Evolutionary conservation across 768 basidiomycete genomes (phyloP), one percentile per base, ranked within the genome.

Genomic region (Kwoniella europaea): DNA sequence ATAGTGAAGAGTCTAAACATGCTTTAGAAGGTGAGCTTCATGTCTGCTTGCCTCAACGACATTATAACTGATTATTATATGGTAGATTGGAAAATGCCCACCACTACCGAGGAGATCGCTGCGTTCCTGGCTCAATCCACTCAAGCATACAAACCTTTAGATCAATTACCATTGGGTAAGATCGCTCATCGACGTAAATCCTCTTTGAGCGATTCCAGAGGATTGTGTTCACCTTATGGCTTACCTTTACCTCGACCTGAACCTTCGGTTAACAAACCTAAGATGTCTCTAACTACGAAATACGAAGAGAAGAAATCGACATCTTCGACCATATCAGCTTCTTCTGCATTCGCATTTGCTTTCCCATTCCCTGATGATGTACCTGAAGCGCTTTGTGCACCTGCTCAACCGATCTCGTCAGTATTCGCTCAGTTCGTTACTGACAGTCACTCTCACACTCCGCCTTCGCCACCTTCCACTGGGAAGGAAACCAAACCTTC

Each of bases 271-370:
- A 29, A 60, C 35, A 69, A 70, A 41, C 68, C 70, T 10, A 75
- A 71, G 61, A 63, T 65, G 29, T 75, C 75, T 0, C 44, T 80
- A 3, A 71, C 65, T 6, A 80, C 77, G 63, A 80, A 80, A 65
- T 80, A 78, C 53, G 77, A 80, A 59, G 63, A 77, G 62, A 78
- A 73, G 20, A 76, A 74, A 56, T 80, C 79, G n/a, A 71, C 76
- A 0, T 67, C 72, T 1, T 77, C 77, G 0, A 58, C 71, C 4
- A 61, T 20, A 0, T 71, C 69, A 10, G 67, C 71, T 0, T 16
- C 24, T 15, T 71, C 68, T 7, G 59, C 58, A 24, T 68, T 74
- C 59, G 73, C 69, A 10, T 66, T 59, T 20, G 68, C 61, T 41
- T 68, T 63, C 43, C 60, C 68, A 15, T 54, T 56, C 67, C 43